Evolutionary conservation across 306 rosid genomes (phyloP).

Genomic region (Quercus mongolica): DNA sequence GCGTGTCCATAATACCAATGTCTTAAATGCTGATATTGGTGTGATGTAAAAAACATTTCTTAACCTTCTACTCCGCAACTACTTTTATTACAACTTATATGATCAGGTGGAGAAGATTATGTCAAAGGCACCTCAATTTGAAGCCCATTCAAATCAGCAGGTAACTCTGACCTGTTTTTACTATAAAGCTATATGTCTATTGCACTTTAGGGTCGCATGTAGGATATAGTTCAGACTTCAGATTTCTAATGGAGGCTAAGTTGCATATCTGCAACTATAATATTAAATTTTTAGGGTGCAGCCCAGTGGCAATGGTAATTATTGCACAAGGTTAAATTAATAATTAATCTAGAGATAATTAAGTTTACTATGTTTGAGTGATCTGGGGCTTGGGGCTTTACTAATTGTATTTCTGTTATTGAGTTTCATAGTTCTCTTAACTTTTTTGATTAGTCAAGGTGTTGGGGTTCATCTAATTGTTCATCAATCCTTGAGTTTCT

Average conservation of each 20-base stretch:
- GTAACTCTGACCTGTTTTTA: constrained; percentile 15
- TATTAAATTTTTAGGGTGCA: background rate
- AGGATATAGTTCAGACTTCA: background rate
- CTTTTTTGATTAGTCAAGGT: too few relatives aligned
- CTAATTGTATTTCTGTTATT: too few relatives aligned
- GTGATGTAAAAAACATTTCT: constrained; percentile 87
- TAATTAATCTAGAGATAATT: background rate
- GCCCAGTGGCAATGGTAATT: background rate
- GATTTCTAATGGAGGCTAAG: background rate
- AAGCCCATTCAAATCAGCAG: constrained; percentile 98
- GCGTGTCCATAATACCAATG: background rate
- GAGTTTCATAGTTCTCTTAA: too few relatives aligned
- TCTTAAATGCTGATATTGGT: constrained; percentile 25
- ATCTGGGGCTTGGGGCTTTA: too few relatives aligned
- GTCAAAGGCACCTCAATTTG: constrained; percentile 97
- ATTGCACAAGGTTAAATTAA: background rate
- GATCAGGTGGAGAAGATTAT: constrained; percentile 95
- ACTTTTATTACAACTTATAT: constrained; percentile 60
- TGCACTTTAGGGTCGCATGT: background rate
- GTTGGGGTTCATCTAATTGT: too few relatives aligned
- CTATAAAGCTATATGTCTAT: background rate
- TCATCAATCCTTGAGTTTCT: too few relatives aligned
- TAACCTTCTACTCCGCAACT: constrained; percentile 41
- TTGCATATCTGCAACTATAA: background rate
- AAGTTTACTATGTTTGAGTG: too few relatives aligned